A percentile compares a stretch with the other conserved stretches of the same genome.
These are phyloP conservation scores for Phascolomyces articulosus DNA, from an alignment of 371 early-diverging fungal genomes.

Conservation along the genomic window DNA sequence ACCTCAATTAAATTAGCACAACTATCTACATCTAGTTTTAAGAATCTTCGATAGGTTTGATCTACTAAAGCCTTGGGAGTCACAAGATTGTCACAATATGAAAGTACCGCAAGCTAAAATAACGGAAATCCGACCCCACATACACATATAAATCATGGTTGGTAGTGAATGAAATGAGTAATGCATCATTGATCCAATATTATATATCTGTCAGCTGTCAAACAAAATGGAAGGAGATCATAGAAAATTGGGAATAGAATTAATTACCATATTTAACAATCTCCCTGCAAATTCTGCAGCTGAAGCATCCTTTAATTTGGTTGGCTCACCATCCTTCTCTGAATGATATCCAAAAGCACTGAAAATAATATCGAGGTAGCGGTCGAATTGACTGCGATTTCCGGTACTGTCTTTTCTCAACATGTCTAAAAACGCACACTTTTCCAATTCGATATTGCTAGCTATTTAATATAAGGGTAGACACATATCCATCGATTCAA, in stretches of 20 bases:
- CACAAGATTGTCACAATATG: slow-evolving; percentile 18
- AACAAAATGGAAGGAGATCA: background rate
- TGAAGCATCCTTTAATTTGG: background rate
- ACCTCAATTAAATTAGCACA: slow-evolving; percentile 18
- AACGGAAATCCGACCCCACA: no score
- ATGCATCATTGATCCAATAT: background rate
- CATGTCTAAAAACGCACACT: slow-evolving; percentile 14
- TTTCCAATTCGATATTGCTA: background rate
- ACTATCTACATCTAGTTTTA: slow-evolving; percentile 11
- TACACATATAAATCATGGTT: background rate
- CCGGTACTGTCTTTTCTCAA: slow-evolving; percentile 18
- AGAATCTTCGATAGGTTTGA: slow-evolving; percentile 20
- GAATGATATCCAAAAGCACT: slow-evolving; percentile 12
- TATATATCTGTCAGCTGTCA: no score
- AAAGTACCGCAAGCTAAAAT: slow-evolving; percentile 16
- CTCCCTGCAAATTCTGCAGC: slow-evolving; percentile 17
- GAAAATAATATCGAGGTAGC: slow-evolving; percentile 24
- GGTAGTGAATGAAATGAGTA: no score
- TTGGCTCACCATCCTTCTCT: background rate
- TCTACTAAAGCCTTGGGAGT: slow-evolving; percentile 5
- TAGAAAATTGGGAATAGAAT: no score
- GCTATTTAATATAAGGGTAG: no score
- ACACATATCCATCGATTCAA: no score
- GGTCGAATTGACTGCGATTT: slow-evolving; percentile 17
- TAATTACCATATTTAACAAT: slow-evolving; percentile 25